Evolutionary conservation across 2,329 filamentous ascomycete genomes (phyloP).

Genomic region (Penicillium sp.): DNA sequence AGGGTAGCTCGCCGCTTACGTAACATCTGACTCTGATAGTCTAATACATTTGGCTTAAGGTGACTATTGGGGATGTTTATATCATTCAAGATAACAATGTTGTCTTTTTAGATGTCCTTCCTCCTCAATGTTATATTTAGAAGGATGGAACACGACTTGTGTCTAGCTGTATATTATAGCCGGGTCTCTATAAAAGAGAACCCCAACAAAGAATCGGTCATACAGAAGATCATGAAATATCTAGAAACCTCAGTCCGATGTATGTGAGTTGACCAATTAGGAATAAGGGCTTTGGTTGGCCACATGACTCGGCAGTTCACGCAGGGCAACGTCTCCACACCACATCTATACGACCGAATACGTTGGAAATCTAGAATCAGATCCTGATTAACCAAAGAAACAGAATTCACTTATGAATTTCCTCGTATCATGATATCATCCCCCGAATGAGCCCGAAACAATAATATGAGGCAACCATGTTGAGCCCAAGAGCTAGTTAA

Average conservation of each 20-base stretch:
- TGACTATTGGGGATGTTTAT: background rate
- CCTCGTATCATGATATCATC: background rate
- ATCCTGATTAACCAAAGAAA: background rate
- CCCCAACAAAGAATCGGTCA: background rate
- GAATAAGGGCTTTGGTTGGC: background rate
- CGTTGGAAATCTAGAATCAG: background rate
- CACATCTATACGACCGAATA: background rate
- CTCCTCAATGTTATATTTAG: background rate
- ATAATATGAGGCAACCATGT: background rate
- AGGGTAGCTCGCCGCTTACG: background rate
- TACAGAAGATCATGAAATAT: background rate
- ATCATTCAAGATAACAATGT: background rate
- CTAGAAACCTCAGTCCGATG: background rate
- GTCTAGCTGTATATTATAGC: background rate
- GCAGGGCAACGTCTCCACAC: background rate
- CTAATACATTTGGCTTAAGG: too few relatives aligned
- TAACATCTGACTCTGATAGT: background rate
- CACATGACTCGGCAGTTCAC: slow-evolving; percentile 1
- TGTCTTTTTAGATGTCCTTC: background rate
- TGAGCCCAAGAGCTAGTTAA: slow-evolving; percentile 1
- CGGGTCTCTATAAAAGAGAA: background rate
- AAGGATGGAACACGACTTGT: background rate
- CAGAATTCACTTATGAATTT: background rate
- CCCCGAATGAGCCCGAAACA: background rate
- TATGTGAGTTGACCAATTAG: background rate